These are phyloP conservation scores for Hansenula lynferdii DNA, from an alignment of 1,139 yeast species.

Conservation along the genomic window DNA sequence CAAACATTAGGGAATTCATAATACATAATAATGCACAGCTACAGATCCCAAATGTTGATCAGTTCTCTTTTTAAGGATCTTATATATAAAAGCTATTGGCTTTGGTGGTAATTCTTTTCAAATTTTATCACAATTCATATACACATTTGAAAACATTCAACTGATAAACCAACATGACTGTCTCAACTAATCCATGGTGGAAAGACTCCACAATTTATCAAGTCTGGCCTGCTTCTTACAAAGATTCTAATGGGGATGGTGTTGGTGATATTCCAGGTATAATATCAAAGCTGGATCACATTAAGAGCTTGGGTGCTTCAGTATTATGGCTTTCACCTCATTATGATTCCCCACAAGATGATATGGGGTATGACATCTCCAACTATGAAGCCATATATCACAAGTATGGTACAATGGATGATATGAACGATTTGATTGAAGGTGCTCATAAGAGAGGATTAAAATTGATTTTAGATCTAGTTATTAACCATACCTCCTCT, in stretches of 20 bases:
- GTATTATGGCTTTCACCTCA: constrained; percentile 56
- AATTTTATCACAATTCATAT: too few species aligned
- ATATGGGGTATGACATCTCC: constrained; percentile 60
- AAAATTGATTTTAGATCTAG: constrained; percentile 50
- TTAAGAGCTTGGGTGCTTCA: constrained; percentile 47
- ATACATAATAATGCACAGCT: too few species aligned
- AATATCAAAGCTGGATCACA: constrained; percentile 44
- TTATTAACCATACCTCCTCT: constrained; percentile 52
- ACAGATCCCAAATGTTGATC: too few species aligned
- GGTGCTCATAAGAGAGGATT: constrained; percentile 45
- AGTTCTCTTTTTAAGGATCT: too few species aligned
- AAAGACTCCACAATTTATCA: constrained; percentile 52
- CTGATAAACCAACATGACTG: too few species aligned
- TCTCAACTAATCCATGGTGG: constrained; percentile 56
- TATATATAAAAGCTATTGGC: too few species aligned
- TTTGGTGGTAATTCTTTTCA: too few species aligned
- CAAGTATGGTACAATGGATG: constrained; percentile 48
- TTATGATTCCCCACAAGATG: constrained; percentile 56
- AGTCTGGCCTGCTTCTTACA: constrained; percentile 55
- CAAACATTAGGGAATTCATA: too few species aligned
- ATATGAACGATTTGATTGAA: constrained; percentile 43
- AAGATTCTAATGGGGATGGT: constrained; percentile 56
- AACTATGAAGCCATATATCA: constrained; percentile 49
- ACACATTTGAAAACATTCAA: too few species aligned
- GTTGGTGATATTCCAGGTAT: constrained; percentile 54